Evolutionary conservation across 2,329 filamentous ascomycete genomes (phyloP).

Genomic region (Nothophoma quercina): DNA sequence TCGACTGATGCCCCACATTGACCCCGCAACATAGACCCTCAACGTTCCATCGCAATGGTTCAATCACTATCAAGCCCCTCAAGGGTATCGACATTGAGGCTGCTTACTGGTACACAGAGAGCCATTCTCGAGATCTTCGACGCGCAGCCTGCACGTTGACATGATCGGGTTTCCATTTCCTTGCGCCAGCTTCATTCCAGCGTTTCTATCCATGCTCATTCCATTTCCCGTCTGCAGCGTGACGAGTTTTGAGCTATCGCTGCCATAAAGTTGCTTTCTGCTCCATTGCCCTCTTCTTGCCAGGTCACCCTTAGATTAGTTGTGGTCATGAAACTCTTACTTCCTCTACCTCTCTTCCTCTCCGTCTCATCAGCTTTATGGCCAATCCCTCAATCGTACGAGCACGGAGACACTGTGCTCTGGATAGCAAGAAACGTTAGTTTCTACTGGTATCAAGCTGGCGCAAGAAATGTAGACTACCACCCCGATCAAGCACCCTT

Average conservation of each 20-base stretch:
- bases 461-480: constrained; percentile 41
- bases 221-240: not conserved
- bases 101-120: constrained; percentile 2
- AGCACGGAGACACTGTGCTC: constrained; percentile 49
- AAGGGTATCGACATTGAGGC: not conserved
- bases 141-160: not conserved
- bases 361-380: constrained; percentile 50
- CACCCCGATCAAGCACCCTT: constrained; percentile 21
- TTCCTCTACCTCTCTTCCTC: constrained; percentile 26
- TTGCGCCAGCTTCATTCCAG: constrained; percentile 24
- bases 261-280: not conserved
- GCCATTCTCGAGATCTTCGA: too few relatives aligned
- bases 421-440: constrained; percentile 51
- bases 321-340: constrained; percentile 33
- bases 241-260: not conserved
- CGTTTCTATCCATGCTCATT: constrained; percentile 21
- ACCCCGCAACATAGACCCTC: constrained; percentile 8
- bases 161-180: constrained; percentile 13
- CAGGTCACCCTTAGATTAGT: not conserved
- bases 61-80: not conserved
- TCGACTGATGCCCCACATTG: constrained; percentile 1
- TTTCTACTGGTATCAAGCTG: constrained; percentile 47
- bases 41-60: constrained; percentile 2
- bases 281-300: not conserved
- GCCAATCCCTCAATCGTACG: constrained; percentile 51